Base-by-base conservation (phyloP, 2,329 filamentous ascomycete species). In the Paraphoma chrysanthemicola region DNA sequence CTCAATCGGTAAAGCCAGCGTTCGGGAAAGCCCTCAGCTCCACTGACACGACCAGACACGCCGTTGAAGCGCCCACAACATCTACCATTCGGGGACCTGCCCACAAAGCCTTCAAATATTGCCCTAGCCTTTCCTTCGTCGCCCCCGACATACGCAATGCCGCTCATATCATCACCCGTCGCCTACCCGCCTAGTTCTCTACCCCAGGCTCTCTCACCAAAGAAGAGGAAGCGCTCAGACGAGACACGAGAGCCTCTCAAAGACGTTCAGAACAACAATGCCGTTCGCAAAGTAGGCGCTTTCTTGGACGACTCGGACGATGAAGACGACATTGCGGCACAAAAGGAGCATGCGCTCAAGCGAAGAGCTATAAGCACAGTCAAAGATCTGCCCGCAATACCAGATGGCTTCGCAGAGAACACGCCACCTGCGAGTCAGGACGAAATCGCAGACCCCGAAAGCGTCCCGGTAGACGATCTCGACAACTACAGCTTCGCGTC, bases 101-200 rank as follows among this genome's bases (percentile, higher is more conserved):
- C 54, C 14, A 55, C 57, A 1, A 52, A 55, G 8, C 63, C 57
- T 54, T 59, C 63, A 53, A 54, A 59, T 51, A 47, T 63, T 38
- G 53, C 17, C 5, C 17, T 18, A 4, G 48, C 36, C 3, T 55
- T 70, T 10, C 71, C 74, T 11, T 80, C 78, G 1, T 82, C 80
- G 29, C 79, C 80, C 39, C 86, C 83, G n/a, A 70, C 63, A 66
- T 69, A 82, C 81, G 84, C 83, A 52, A 90, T 90, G 86, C 77
- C 85, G 28, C 80, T 83, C 38, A 80, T 84, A 39, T 88, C 88
- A 6, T 88, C 88, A 12, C 85, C 87, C 2, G 75, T 87, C 17
- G 69, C 79, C 28, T 86, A 86, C 56, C 85, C 86, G 2, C 74
- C 79, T 6, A 86, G 80, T 67, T 85, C 85, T 1, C 75, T 53